Evolutionary conservation across 1,284 basidiomycete species (phyloP).

Genomic region (Sparassis latifolia): DNA sequence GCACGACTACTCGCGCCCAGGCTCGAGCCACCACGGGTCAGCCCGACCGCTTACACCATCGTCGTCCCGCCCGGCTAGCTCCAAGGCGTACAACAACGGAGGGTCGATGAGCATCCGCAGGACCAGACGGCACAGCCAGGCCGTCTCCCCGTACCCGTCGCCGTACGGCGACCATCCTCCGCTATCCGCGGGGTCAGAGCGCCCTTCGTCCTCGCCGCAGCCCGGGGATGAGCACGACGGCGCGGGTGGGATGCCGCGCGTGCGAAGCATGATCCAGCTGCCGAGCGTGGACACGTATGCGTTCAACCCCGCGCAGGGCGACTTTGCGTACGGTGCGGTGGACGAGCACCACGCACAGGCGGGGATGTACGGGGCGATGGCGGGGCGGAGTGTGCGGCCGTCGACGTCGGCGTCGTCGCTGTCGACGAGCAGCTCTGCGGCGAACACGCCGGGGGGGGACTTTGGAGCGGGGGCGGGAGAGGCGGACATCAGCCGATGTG

Average conservation of each 20-base stretch:
- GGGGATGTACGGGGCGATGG: slow-evolving; percentile 23
- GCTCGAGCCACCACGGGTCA: slow-evolving; percentile 63
- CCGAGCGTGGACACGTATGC: slow-evolving; percentile 62
- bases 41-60: slow-evolving; percentile 27
- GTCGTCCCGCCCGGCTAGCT: slow-evolving; percentile 54
- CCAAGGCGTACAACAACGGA: slow-evolving; percentile 39
- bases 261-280: slow-evolving; percentile 73
- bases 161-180: slow-evolving; percentile 63
- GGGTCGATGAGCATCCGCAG: slow-evolving; percentile 61
- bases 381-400: slow-evolving; percentile 44
- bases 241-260: slow-evolving; percentile 48
- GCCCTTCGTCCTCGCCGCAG: slow-evolving; percentile 69
- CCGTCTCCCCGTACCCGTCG: slow-evolving; percentile 75
- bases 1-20: slow-evolving; percentile 62
- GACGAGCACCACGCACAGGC: slow-evolving; percentile 30
- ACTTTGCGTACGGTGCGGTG: slow-evolving; percentile 72
- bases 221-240: slow-evolving; percentile 42
- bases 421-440: slow-evolving; percentile 75
- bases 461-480: slow-evolving; percentile 35
- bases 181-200: slow-evolving; percentile 33
- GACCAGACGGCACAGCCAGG: slow-evolving; percentile 70
- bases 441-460: slow-evolving; percentile 46
- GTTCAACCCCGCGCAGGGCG: slow-evolving; percentile 57
- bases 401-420: slow-evolving; percentile 71
- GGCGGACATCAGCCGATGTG: slow-evolving; percentile 72